Evolutionary conservation across 208 protist genomes (phyloP), one percentile per base, ranked within the genome.

Genomic region (Trichomonas tenax): DNA sequence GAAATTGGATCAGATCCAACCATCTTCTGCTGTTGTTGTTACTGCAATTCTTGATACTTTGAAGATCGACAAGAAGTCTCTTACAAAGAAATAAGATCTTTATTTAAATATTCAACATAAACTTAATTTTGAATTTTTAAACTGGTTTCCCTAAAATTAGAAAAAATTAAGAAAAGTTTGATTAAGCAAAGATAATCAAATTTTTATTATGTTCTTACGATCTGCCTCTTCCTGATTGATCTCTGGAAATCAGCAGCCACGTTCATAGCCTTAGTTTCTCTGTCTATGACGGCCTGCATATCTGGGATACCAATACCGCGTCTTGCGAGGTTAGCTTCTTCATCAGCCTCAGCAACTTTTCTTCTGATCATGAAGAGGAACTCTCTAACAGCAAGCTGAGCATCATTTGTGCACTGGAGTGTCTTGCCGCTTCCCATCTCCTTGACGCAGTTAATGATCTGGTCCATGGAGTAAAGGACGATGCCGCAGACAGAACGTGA

Each of bases 341-440:
- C 8, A 48, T 93, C 86, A 93, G 44, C 17, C n/a, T 93, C 86
- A 51, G 86, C 86, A 51, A 51, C 44, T 21, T 93, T 93, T 38
- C 86, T 93, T 93, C 86, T 93, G 46, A 93, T 93, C 41, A 51
- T 93, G 17, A 93, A 93, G 17, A 93, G 46, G 44, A 93, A 93
- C 44, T 93, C 86, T 93, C 86, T 48, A 38, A 93, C 86, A 93
- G 86, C 40, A 3, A 93, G 46, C 14, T 48, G 45, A 58, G 86
- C 86, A 4, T 58, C 15, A 8, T 93, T 40, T 34, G 26, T 48
- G 41, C 14, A 34, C 26, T 93, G 44, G 11, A 48, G 44, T 34
- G 86, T 38, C n/a, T 93, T 93, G 17, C 44, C 86, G 26, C 11
- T 31, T 36, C 44, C 44, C 44, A 51, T 48, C 46, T 93, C 44